These are phyloP conservation scores for Staphylotrichum tortipilum DNA, from an alignment of 495 filamentous ascomycete species.

Conservation along the genomic window DNA sequence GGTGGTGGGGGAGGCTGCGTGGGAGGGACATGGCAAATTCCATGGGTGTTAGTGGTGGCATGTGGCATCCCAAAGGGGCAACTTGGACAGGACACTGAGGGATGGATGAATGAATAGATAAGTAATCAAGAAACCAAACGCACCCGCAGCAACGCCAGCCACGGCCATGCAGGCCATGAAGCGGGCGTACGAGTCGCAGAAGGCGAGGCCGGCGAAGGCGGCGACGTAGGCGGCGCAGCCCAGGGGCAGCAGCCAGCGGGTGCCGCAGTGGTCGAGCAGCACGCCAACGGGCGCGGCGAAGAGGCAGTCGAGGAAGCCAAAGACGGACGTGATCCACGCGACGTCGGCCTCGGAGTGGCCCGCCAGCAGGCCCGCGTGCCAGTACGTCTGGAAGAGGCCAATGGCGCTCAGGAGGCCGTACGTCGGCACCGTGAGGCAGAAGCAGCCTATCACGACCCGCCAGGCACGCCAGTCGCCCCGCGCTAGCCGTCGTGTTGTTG, in stretches of 20 bases:
- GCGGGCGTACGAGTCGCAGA: conserved; percentile 15
- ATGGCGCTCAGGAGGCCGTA: conserved; percentile 25
- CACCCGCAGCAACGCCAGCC: conserved; percentile 20
- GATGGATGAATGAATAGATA: no score
- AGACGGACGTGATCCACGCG: conserved; percentile 27
- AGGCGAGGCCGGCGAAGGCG: conserved; percentile 22
- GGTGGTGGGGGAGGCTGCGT: conserved; percentile 18
- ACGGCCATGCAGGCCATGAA: conserved; percentile 22
- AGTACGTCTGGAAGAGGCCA: conserved; percentile 24
- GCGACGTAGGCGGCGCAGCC: conserved; percentile 13
- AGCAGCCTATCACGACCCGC: conserved; percentile 21
- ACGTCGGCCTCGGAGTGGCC: conserved; percentile 11
- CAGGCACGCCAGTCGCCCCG: conserved; percentile 14
- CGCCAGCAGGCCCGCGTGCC: conserved; percentile 16
- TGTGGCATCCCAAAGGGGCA: no score
- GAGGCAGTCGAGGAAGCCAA: conserved; percentile 22
- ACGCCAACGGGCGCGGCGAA: conserved; percentile 15
- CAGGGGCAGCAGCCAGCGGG: conserved; percentile 7
- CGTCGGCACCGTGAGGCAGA: conserved; percentile 18
- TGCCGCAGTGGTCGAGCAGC: conserved; percentile 18
- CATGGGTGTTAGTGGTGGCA: no score
- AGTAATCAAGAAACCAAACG: neutral
- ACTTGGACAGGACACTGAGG: no score
- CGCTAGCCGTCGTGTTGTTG: neutral
- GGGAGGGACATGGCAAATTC: neutral